Percentiles rank a stretch among this genome's conserved stretches.
Evolutionary conservation across 1,139 yeast species (phyloP).

Genomic region (Hemisphaericaspora lyxosophila): DNA sequence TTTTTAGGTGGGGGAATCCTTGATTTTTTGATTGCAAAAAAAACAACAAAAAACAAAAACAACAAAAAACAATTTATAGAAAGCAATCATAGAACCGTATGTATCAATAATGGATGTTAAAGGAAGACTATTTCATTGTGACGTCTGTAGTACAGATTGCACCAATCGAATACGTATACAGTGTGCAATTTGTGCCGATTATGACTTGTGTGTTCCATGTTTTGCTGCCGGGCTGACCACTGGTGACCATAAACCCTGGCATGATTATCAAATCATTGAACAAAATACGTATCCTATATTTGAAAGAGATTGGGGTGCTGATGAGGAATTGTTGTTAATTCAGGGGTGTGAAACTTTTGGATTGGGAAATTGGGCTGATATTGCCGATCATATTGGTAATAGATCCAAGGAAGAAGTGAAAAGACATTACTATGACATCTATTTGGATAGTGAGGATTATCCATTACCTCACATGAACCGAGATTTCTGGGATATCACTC

Average conservation of each 20-base stretch:
- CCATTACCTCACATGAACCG: slow-evolving; percentile 82
- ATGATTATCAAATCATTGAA: slow-evolving; percentile 87
- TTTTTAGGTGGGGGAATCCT: background rate
- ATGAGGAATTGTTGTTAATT: slow-evolving; percentile 82
- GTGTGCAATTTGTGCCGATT: slow-evolving; percentile 91
- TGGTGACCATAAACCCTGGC: slow-evolving; percentile 91
- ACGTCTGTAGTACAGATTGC: slow-evolving; percentile 91
- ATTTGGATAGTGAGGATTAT: slow-evolving; percentile 66
- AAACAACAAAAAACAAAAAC: no score
- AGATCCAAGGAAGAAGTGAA: slow-evolving; percentile 90
- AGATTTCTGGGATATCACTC: slow-evolving; percentile 60
- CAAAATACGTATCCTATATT: slow-evolving; percentile 94
- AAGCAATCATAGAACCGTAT: background rate
- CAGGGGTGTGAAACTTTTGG: slow-evolving; percentile 94
- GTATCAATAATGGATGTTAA: slow-evolving; percentile 26
- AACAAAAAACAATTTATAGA: background rate
- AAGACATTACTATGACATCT: slow-evolving; percentile 71
- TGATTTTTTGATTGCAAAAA: slow-evolving; percentile 9
- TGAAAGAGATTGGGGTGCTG: slow-evolving; percentile 95
- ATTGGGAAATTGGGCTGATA: slow-evolving; percentile 95
- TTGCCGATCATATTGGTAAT: slow-evolving; percentile 92
- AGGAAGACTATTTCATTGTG: slow-evolving; percentile 77
- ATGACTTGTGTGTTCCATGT: slow-evolving; percentile 95
- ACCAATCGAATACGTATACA: slow-evolving; percentile 86
- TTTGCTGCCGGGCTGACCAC: slow-evolving; percentile 81